Evolutionary conservation across 148 eudicot species (phyloP).

Genomic region (Pharnaceum exiguum): DNA sequence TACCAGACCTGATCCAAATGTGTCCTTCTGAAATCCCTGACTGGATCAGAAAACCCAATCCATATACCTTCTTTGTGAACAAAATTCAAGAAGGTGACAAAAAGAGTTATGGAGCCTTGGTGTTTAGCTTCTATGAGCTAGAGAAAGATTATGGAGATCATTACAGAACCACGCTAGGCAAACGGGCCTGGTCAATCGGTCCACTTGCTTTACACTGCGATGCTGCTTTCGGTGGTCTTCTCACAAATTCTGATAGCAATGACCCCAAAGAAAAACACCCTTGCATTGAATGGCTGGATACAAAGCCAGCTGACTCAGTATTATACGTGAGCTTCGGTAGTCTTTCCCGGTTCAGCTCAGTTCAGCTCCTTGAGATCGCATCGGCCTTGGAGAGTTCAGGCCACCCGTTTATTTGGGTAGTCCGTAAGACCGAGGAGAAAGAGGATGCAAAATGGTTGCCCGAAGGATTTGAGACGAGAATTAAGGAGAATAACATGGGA

Average conservation of each 20-base stretch:
- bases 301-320: not conserved
- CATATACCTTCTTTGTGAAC: constrained; percentile 9
- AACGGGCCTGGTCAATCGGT: no score
- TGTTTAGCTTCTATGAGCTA: constrained; percentile 11
- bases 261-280: not conserved
- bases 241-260: not conserved
- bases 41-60: constrained; percentile 1
- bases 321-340: constrained; percentile 13
- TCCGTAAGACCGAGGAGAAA: no score
- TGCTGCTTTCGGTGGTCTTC: no score
- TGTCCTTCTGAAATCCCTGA: constrained; percentile 9
- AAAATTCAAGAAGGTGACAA: constrained; percentile 4
- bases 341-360: not conserved
- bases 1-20: constrained; percentile 10
- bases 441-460: constrained; percentile 18
- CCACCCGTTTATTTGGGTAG: no score
- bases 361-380: constrained; percentile 13
- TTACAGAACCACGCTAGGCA: no score
- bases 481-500: constrained; percentile 1
- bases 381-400: constrained; percentile 1
- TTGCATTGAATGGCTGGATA: constrained; percentile 10
- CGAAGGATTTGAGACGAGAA: constrained; percentile 14
- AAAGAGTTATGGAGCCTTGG: constrained; percentile 10
- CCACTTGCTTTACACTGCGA: constrained; percentile 2
- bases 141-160: constrained; percentile 2